Evolutionary conservation across 352 stramenopile genomes (phyloP).

Genomic region (Phytophthora hybrid): DNA sequence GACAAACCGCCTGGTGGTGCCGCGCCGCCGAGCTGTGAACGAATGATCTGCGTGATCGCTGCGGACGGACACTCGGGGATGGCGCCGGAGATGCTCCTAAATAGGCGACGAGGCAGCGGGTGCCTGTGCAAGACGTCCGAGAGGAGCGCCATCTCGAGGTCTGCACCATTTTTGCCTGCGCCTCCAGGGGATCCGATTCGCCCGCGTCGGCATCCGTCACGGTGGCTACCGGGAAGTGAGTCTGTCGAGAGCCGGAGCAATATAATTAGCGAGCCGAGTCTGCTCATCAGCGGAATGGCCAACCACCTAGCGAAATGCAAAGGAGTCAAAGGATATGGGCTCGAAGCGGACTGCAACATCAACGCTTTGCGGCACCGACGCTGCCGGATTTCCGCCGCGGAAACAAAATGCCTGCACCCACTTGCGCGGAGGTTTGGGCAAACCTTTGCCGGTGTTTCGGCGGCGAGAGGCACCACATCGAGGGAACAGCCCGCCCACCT

Average conservation of each 20-base stretch:
- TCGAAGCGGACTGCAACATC: constrained; percentile 11
- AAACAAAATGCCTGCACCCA: too few relatives aligned
- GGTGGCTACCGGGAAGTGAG: neutral
- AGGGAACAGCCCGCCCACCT: constrained; percentile 22
- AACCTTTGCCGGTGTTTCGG: constrained; percentile 23
- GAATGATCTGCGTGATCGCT: constrained; percentile 11
- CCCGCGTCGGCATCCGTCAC: constrained; percentile 35
- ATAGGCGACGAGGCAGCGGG: constrained; percentile 20
- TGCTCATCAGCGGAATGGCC: constrained; percentile 29
- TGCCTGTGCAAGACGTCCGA: neutral
- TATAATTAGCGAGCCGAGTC: neutral
- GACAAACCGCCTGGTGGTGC: too few relatives aligned
- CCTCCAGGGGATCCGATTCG: constrained; percentile 30
- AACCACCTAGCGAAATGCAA: constrained; percentile 19
- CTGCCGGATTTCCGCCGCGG: neutral
- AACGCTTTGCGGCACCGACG: constrained; percentile 23
- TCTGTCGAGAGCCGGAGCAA: constrained; percentile 31
- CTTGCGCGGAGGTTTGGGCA: too few relatives aligned
- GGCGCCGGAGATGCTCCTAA: constrained; percentile 21
- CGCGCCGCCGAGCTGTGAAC: constrained; percentile 1
- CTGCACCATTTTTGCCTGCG: constrained; percentile 12
- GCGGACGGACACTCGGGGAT: constrained; percentile 2
- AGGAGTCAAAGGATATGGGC: constrained; percentile 8
- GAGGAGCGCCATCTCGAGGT: constrained; percentile 12
- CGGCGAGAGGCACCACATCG: constrained; percentile 6